A percentile compares a stretch with the other conserved stretches of the same genome.
These are phyloP conservation scores for Diaporthe sp. DNA, from an alignment of 2,329 filamentous ascomycete species.

Conservation along the genomic window DNA sequence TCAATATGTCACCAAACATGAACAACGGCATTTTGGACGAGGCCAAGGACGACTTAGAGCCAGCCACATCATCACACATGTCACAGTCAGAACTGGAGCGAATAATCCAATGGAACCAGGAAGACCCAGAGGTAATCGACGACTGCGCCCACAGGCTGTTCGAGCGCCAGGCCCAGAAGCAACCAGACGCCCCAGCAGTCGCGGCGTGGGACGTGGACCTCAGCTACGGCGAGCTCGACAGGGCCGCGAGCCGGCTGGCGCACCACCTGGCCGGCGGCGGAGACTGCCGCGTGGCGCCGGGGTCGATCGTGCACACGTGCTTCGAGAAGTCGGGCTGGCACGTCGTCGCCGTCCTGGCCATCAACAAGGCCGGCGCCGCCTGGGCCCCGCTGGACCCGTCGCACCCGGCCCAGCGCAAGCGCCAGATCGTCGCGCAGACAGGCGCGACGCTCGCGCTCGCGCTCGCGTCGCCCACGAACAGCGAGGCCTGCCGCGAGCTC, in stretches of 20 bases:
- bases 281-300: neutral
- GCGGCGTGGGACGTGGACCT: neutral
- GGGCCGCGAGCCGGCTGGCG: neutral
- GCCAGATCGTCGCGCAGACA: neutral
- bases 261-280: neutral
- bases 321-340: constrained; percentile 20
- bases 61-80: neutral
- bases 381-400: neutral
- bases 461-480: neutral
- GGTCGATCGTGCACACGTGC: neutral
- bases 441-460: neutral
- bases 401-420: neutral
- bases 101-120: neutral
- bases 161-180: neutral
- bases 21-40: neutral
- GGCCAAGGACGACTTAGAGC: neutral
- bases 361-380: constrained; percentile 12
- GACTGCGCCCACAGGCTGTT: neutral
- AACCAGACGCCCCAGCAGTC: neutral
- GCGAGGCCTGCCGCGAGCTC: neutral
- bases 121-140: neutral
- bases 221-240: constrained; percentile 14
- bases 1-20: neutral
- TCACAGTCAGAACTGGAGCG: neutral
- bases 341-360: constrained; percentile 16